Percentiles rank a stretch among this genome's conserved stretches.
phyloP scores from a whole-genome alignment of 2,329 filamentous ascomycete genomes.

The Ilyonectria sp. region DNA sequence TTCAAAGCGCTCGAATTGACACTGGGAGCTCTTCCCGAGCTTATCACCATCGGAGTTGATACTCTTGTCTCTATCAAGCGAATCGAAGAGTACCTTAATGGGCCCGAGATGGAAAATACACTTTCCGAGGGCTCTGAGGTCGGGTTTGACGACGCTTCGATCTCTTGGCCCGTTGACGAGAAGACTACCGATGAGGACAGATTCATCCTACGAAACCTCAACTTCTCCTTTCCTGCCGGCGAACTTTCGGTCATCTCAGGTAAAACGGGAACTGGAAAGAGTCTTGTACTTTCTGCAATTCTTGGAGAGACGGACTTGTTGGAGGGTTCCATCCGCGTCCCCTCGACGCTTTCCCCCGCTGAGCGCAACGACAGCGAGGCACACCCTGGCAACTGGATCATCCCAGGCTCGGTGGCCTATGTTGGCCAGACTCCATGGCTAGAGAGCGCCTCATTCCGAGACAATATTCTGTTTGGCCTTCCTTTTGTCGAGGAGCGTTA shows the following conservation, averaged over 20 bases:
- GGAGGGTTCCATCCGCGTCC: conserved; percentile 71
- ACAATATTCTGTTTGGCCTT: conserved; percentile 85
- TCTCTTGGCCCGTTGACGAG: conserved; percentile 82
- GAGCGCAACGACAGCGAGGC: conserved; percentile 76
- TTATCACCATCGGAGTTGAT: conserved; percentile 80
- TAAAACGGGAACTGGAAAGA: conserved; percentile 85
- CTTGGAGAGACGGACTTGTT: conserved; percentile 83
- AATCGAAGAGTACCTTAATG: conserved; percentile 79
- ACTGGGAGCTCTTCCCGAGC: conserved; percentile 79
- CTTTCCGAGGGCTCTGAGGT: conserved; percentile 72
- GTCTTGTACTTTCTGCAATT: conserved; percentile 79
- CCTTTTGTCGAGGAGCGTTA: conserved; percentile 80
- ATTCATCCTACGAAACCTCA: conserved; percentile 77
- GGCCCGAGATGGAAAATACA: conserved; percentile 73
- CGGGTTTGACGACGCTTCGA: conserved; percentile 75
- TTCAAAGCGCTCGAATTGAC: conserved; percentile 82
- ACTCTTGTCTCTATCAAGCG: conserved; percentile 80
- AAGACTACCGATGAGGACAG: conserved; percentile 69
- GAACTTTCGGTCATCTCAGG: conserved; percentile 83
- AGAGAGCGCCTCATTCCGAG: conserved; percentile 83
- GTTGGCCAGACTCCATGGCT: conserved; percentile 89
- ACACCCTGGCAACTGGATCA: conserved; percentile 76
- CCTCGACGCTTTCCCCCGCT: conserved; percentile 62
- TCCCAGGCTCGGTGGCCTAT: conserved; percentile 79
- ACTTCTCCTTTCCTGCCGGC: conserved; percentile 76